These are phyloP conservation scores for Xylariomycetidae sp. DNA, from an alignment of 2,329 filamentous ascomycete species.

Conservation along the genomic window DNA sequence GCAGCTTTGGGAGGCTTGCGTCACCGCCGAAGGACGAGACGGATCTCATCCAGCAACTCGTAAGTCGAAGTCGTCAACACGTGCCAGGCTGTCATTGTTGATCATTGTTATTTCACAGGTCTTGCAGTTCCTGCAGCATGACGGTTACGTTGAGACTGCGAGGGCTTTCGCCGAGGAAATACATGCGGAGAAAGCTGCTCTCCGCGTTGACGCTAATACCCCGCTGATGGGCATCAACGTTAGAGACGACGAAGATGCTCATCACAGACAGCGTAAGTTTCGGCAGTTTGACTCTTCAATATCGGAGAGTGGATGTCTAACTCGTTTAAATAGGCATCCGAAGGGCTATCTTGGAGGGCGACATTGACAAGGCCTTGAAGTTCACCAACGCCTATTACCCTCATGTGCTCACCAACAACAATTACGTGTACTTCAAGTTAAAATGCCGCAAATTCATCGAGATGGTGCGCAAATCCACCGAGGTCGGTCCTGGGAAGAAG, in stretches of 20 bases:
- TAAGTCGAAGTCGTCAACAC: constrained; percentile 29
- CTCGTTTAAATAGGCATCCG: constrained; percentile 63
- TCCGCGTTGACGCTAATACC: constrained; percentile 52
- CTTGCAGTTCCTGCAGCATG: constrained; percentile 85
- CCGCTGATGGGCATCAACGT: constrained; percentile 57
- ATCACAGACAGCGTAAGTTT: constrained; percentile 72
- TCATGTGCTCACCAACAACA: constrained; percentile 70
- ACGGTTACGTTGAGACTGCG: constrained; percentile 92
- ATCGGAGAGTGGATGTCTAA: neutral
- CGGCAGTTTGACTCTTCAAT: neutral
- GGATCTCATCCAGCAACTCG: constrained; percentile 72
- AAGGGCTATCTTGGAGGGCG: constrained; percentile 78
- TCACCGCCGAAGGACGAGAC: constrained; percentile 61
- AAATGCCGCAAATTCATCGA: constrained; percentile 91
- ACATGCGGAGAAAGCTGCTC: constrained; percentile 62
- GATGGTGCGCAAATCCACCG: constrained; percentile 74
- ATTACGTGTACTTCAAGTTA: constrained; percentile 80
- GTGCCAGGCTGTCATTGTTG: neutral
- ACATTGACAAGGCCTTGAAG: constrained; percentile 86
- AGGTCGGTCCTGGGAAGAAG: constrained; percentile 45
- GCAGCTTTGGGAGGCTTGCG: constrained; percentile 53
- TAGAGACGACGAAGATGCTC: constrained; percentile 78
- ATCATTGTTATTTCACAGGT: constrained; percentile 33
- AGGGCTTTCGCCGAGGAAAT: constrained; percentile 82
- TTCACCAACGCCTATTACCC: constrained; percentile 74